Evolutionary conservation across 164 flowering plant genomes (phyloP).

Genomic region (Liriodendron chinense): DNA sequence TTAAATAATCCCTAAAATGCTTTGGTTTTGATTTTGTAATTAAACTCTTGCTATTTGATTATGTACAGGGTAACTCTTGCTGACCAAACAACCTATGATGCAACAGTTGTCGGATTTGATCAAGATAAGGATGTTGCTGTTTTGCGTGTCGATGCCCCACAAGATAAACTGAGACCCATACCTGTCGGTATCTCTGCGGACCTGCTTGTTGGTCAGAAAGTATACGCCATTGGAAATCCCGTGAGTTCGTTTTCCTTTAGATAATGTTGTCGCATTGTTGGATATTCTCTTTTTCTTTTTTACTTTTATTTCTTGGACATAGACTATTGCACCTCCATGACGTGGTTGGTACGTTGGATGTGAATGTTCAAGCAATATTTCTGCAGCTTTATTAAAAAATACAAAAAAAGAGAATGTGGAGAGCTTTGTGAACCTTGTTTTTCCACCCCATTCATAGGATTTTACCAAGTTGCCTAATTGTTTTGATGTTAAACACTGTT

Average conservation of each 20-base stretch:
- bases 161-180: slow-evolving; percentile 80
- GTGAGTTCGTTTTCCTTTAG: slow-evolving; percentile 37
- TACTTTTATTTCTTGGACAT: background rate
- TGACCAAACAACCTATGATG: slow-evolving; percentile 90
- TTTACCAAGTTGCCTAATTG: background rate
- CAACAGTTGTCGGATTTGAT: slow-evolving; percentile 91
- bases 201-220: slow-evolving; percentile 98
- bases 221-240: slow-evolving; percentile 93
- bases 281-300: background rate
- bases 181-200: slow-evolving; percentile 91
- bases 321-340: background rate
- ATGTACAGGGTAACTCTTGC: slow-evolving; percentile 85
- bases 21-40: too few species aligned
- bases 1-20: too few species aligned
- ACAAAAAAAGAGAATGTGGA: too few species aligned
- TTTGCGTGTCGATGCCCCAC: slow-evolving; percentile 74
- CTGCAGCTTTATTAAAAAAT: background rate
- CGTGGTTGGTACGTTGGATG: background rate
- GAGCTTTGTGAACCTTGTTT: background rate
- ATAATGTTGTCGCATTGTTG: too few species aligned
- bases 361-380: background rate
- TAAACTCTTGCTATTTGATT: background rate
- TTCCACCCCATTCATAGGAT: background rate
- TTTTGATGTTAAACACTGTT: too few species aligned
- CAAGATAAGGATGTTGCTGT: slow-evolving; percentile 99